Evolutionary conservation across 2,329 filamentous ascomycete genomes (phyloP), one percentile per base, ranked within the genome.

Genomic region (Fusarium sacchari): DNA sequence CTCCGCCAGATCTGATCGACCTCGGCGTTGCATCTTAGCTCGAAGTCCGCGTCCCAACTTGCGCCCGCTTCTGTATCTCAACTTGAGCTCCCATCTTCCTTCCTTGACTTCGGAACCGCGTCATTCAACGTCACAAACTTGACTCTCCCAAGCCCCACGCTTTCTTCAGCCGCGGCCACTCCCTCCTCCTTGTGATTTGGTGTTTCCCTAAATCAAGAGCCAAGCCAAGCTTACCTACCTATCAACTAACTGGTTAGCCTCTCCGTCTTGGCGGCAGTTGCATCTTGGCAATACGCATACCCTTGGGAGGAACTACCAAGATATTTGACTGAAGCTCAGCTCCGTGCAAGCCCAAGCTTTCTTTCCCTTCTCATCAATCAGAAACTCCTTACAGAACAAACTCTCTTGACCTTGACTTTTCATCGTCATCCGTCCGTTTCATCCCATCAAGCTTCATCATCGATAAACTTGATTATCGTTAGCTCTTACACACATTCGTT

Each of bases 221-320:
- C 69, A 67, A 73, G 69, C 64, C 72, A 70, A 58, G 69, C 72
- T 73, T 75, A 40, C 43, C 57, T 43, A 56, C 43, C 57, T 44
- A 56, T 62, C 64, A 63, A 52, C 37, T 46, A 66, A 52, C 37
- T 46, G 42, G 44, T 60, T 64, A 69, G 71, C 58, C 72, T 74
- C 55, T 73, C 53, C 60, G 64, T 60, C 72, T 74, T 75, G 72
- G 69, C 69, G 59, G 56, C 69, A 64, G 60, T 73, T 64, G 52
- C 46, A 66, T 44, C 63, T 74, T 75, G 72, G 72, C 72, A 63
- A 65, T 67, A 52, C 60, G 61, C 66, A 65, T 53, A 69, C 20
- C 40, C 32, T 50, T 50, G 57, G 53, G 43, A 65, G 46, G 59
- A 47, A 70, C 55, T 22, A 58, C 47, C 39, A 44, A 40, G 63